phyloP scores from a whole-genome alignment of 2,329 filamentous ascomycete genomes.

The Ceratocystis cacaofunesta region DNA sequence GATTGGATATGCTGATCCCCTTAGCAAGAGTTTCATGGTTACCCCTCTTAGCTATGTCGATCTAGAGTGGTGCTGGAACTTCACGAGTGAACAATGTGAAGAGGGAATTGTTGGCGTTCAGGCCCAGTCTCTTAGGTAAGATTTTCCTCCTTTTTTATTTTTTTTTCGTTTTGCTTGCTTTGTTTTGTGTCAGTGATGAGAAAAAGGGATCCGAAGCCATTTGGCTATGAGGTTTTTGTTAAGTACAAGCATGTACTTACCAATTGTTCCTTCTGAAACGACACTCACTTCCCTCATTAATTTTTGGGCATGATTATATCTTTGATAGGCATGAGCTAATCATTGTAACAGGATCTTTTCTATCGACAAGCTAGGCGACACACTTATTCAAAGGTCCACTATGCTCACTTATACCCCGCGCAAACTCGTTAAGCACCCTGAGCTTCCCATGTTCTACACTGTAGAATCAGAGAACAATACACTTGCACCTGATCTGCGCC shows the following conservation, averaged over 20 bases:
- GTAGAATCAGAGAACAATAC: conserved; percentile 91
- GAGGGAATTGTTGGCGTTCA: conserved; percentile 92
- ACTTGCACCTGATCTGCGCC: conserved; percentile 60
- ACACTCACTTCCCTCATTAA: conserved; percentile 19
- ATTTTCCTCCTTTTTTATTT: conserved; percentile 9
- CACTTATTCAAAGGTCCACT: conserved; percentile 73
- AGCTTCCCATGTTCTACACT: conserved; percentile 80
- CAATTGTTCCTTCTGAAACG: conserved; percentile 97
- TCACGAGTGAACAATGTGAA: conserved; percentile 84
- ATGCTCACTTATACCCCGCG: conserved; percentile 81
- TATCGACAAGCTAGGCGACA: conserved; percentile 72
- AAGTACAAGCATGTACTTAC: conserved; percentile 35
- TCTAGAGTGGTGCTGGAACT: conserved; percentile 90
- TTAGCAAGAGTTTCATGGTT: conserved; percentile 67
- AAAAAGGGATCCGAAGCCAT: conserved; percentile 41
- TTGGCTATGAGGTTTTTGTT: conserved; percentile 39
- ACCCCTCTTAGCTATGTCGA: conserved; percentile 80
- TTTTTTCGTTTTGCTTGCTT: conserved; percentile 24
- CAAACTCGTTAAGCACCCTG: conserved; percentile 73
- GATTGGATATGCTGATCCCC: conserved; percentile 83
- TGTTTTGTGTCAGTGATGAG: conserved; percentile 42
- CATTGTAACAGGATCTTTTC: conserved; percentile 58
- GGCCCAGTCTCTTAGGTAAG: conserved; percentile 70
- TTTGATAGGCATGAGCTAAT: conserved; percentile 23
- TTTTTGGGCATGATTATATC: conserved; percentile 17